Evolutionary conservation across 2,329 filamentous ascomycete species (phyloP).

Genomic region (Colletotrichum sp.): DNA sequence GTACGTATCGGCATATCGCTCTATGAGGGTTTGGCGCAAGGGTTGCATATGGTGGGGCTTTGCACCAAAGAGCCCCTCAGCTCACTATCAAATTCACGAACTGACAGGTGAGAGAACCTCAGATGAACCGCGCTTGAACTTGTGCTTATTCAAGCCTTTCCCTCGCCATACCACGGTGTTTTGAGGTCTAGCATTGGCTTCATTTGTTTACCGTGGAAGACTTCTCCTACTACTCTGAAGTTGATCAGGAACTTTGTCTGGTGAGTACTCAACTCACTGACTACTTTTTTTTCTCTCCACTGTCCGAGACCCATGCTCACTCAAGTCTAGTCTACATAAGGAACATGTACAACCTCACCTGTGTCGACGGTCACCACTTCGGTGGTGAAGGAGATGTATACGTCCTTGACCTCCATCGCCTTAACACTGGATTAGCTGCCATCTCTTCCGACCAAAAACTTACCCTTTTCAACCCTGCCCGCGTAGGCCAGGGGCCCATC

Average conservation of each 20-base stretch:
- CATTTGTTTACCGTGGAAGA: neutral
- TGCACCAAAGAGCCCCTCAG: neutral
- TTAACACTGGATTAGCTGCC: slow-evolving; percentile 57
- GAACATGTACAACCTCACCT: slow-evolving; percentile 47
- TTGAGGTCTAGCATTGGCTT: neutral
- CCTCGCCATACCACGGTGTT: neutral
- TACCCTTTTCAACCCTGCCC: slow-evolving; percentile 65
- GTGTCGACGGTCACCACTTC: slow-evolving; percentile 43
- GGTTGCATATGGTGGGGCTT: neutral
- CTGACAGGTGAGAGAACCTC: neutral
- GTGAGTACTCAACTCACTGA: neutral
- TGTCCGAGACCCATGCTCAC: slow-evolving; percentile 1
- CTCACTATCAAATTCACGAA: neutral
- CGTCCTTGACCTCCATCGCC: slow-evolving; percentile 62
- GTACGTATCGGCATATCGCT: neutral
- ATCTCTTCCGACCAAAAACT: slow-evolving; percentile 77
- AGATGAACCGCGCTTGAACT: neutral
- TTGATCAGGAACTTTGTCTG: neutral
- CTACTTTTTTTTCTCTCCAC: neutral
- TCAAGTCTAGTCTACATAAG: neutral
- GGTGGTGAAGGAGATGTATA: slow-evolving; percentile 51
- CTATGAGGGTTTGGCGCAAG: neutral
- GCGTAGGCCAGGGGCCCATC: slow-evolving; percentile 56
- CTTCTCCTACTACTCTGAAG: neutral
- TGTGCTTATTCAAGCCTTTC: neutral